These are phyloP conservation scores for Dimocarpus longan DNA, from an alignment of 345 rosid species.

Conservation along the genomic window DNA sequence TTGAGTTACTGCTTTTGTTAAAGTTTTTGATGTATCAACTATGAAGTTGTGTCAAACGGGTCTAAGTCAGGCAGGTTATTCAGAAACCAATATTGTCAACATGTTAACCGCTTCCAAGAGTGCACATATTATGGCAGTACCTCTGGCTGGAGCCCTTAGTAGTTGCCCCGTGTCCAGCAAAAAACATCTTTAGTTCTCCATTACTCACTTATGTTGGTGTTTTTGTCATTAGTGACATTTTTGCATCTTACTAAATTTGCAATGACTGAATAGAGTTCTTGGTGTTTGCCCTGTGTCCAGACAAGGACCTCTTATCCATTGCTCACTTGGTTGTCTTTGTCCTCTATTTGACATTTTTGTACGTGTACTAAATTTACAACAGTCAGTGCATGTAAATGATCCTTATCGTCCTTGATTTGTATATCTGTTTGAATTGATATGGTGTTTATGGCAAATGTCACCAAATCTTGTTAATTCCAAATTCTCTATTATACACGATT, in stretches of 20 bases:
- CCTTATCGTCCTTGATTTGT: background rate
- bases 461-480: background rate
- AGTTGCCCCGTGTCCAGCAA: too few species aligned
- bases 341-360: background rate
- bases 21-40: background rate
- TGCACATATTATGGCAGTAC: background rate
- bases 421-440: background rate
- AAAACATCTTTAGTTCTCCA: too few species aligned
- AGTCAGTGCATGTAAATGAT: background rate
- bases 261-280: too few species aligned
- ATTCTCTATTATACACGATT: background rate
- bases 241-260: too few species aligned
- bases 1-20: background rate
- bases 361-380: background rate
- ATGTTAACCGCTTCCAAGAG: background rate
- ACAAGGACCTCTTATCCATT: background rate
- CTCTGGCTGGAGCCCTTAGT: background rate
- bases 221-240: too few species aligned
- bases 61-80: background rate
- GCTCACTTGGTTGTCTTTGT: background rate
- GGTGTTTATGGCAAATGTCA: background rate
- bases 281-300: background rate
- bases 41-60: background rate
- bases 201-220: too few species aligned
- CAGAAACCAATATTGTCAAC: background rate